Base-by-base conservation (phyloP, 2,329 filamentous ascomycete species). In the Phaeosphaeriaceae sp. region DNA sequence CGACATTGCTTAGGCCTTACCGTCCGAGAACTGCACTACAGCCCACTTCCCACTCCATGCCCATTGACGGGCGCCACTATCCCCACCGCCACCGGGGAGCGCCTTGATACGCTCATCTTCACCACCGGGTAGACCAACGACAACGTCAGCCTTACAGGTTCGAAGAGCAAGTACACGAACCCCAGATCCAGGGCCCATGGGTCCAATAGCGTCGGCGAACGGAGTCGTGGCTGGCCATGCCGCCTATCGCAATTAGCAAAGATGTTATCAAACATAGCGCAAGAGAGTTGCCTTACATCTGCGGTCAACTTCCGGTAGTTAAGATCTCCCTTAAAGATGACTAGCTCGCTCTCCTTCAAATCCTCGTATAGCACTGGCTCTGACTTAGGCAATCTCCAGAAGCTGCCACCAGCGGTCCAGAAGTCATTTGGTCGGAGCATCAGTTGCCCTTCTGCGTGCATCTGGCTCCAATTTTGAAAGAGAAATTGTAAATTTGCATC, bases 11-110 rank as follows among this genome's bases (percentile, higher is more conserved):
- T 46, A 60, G 13, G 48, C 59, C 70, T 89, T 89, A 0, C 89
- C 89, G 60, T 87, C 82, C 37, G 83, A 91, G 64, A 92, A 91
- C 23, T 90, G 92, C 4, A 96, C 87, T n/a, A 97, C 91, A 5
- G 93, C 93, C 89, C 90, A 97, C 75, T 97, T 97, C 34, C 93
- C 93, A 67, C 85, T 89, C 92, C 92, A 97, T 0, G 91, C 92
- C 93, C 93, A 97, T 72, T 90, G 89, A 47, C 94, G 82, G 18
- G 85, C 82, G 48, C 72, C 88, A 73, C 58, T 83, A 53, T 91
- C 86, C 13, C 87, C 89, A 3, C 88, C 89, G 1, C 89, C 89
- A 13, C 81, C 85, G 43, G 89, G 85, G 44, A 77, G 81, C 7
- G 82, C 79, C 59, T 82, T 85, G 44, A 97, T 78, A 70, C 87